Evolutionary conservation across 2,329 filamentous ascomycete genomes (phyloP).

Genomic region (Triangularia verruculosa): DNA sequence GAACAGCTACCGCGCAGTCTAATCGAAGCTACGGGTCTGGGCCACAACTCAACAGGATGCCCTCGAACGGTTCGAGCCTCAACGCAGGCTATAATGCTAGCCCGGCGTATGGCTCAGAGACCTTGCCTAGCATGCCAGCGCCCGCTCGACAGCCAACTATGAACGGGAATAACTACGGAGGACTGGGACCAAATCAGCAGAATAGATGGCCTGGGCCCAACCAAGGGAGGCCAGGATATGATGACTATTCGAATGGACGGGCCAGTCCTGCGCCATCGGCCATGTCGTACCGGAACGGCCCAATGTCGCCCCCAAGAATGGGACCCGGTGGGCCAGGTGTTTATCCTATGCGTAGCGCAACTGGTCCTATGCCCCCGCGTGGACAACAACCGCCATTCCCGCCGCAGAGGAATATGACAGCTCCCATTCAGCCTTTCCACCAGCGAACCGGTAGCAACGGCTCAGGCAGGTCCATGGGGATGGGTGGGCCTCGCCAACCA

Average conservation of each 20-base stretch:
- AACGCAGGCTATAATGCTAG: slow-evolving; percentile 27
- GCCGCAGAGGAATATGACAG: slow-evolving; percentile 37
- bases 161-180: slow-evolving; percentile 21
- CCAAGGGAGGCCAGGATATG: slow-evolving; percentile 15
- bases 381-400: slow-evolving; percentile 25
- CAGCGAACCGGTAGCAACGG: slow-evolving; percentile 19
- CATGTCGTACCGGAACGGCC: slow-evolving; percentile 24
- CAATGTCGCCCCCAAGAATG: slow-evolving; percentile 24
- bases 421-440: slow-evolving; percentile 29
- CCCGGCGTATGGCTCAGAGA: slow-evolving; percentile 29
- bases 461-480: slow-evolving; percentile 5
- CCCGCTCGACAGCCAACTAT: slow-evolving; percentile 27
- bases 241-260: slow-evolving; percentile 26
- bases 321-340: slow-evolving; percentile 24
- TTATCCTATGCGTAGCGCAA: slow-evolving; percentile 29
- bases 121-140: slow-evolving; percentile 29
- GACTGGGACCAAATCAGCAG: slow-evolving; percentile 12
- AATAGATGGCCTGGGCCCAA: slow-evolving; percentile 3
- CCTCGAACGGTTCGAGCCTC: slow-evolving; percentile 28
- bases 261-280: slow-evolving; percentile 34
- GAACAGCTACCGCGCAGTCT: slow-evolving; percentile 28
- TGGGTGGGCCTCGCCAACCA: slow-evolving; percentile 10
- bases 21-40: slow-evolving; percentile 28
- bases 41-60: slow-evolving; percentile 27
- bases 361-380: slow-evolving; percentile 29